A percentile compares a stretch with the other conserved stretches of the same genome.
Conservation (phyloP, 805 yeast species). For the Candida multigemmis region DNA sequence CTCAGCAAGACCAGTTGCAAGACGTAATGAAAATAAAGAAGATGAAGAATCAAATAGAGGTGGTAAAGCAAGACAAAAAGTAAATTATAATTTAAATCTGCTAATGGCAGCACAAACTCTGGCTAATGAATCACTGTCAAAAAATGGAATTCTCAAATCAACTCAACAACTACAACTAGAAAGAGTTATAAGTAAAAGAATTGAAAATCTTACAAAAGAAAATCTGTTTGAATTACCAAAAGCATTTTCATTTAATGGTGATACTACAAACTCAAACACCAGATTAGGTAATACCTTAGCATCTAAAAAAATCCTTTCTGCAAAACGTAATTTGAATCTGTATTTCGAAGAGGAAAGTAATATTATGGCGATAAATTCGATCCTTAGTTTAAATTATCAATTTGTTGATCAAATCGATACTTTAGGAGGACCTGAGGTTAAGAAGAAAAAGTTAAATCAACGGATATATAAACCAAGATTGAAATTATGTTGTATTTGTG, state of each 20-base stretch:
- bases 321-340: slow-evolving; percentile 32
- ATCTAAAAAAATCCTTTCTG: slow-evolving; percentile 32
- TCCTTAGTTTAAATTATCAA: slow-evolving; percentile 30
- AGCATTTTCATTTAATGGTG: slow-evolving; percentile 22
- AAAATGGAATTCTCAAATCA: slow-evolving; percentile 29
- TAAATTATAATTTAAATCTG: slow-evolving; percentile 34
- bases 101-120: slow-evolving; percentile 35
- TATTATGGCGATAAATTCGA: slow-evolving; percentile 31
- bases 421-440: slow-evolving; percentile 8
- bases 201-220: slow-evolving; percentile 26
- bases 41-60: slow-evolving; percentile 11
- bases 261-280: slow-evolving; percentile 11
- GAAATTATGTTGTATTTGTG: slow-evolving; percentile 33
- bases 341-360: slow-evolving; percentile 38
- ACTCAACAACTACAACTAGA: slow-evolving; percentile 35
- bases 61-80: slow-evolving; percentile 29
- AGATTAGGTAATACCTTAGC: slow-evolving; percentile 35
- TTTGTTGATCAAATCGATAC: slow-evolving; percentile 26
- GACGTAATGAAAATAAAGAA: slow-evolving; percentile 6
- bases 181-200: slow-evolving; percentile 24
- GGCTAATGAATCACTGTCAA: slow-evolving; percentile 13
- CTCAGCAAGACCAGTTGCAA: slow-evolving; percentile 25
- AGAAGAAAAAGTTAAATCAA: slow-evolving; percentile 6
- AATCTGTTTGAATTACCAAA: slow-evolving; percentile 33
- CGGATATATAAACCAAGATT: slow-evolving; percentile 20